Conservation (phyloP, 192 early-diverging fungal species). For the Umbelopsis ramanniana region DNA sequence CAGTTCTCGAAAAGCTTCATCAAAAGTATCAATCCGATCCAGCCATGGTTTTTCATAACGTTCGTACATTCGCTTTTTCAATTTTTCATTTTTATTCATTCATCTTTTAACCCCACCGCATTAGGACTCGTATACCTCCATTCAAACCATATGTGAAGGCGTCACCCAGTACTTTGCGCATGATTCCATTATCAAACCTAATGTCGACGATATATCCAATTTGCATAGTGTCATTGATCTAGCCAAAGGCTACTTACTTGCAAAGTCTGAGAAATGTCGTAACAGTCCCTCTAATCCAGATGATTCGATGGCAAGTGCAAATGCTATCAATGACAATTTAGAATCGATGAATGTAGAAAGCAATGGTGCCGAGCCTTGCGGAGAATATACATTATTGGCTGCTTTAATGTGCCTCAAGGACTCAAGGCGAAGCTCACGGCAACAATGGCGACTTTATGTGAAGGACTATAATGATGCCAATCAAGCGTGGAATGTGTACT, state of each 20-base stretch:
- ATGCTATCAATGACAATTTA: not conserved
- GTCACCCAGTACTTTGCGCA: not conserved
- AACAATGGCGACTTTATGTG: constrained; percentile 5
- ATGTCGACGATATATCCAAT: not conserved
- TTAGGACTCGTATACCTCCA: not conserved
- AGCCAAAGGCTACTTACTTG: not conserved
- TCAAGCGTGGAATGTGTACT: constrained; percentile 3
- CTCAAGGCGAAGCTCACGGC: constrained; percentile 8
- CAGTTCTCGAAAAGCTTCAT: not conserved
- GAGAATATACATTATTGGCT: constrained; percentile 15
- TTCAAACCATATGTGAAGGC: not conserved
- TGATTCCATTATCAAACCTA: not conserved
- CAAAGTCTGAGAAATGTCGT: not conserved
- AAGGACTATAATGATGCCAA: not conserved
- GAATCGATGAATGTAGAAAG: not conserved
- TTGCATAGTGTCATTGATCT: not conserved
- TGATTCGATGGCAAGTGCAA: not conserved
- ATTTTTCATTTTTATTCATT: not conserved
- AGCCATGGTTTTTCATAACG: constrained; percentile 8
- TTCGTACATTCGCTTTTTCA: not conserved
- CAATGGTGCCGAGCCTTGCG: not conserved
- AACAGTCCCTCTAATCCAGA: not conserved
- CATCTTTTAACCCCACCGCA: not conserved
- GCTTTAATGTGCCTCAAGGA: not conserved
- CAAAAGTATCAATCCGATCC: constrained; percentile 3